These are phyloP conservation scores for Candida pseudoglaebosa DNA, from an alignment of 805 yeast genomes.

Conservation along the genomic window DNA sequence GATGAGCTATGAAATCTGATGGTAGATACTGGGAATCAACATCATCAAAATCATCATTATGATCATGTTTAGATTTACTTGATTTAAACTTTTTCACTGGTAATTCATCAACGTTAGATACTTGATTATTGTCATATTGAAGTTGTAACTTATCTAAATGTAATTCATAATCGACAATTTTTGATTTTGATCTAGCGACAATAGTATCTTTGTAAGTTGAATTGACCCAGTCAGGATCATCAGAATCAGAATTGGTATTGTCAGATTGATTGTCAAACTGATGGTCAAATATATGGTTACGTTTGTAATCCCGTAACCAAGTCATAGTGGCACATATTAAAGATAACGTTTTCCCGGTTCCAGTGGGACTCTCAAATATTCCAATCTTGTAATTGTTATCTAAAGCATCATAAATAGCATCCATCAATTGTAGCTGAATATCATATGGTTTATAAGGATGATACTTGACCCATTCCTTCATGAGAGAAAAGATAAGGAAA, in stretches of 20 bases:
- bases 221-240: conserved; percentile 71
- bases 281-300: conserved; percentile 8
- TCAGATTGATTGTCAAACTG: neutral
- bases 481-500: too few species aligned
- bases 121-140: conserved; percentile 15
- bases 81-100: conserved; percentile 10
- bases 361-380: conserved; percentile 89
- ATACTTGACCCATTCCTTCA: conserved; percentile 12
- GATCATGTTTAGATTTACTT: conserved; percentile 5
- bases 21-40: conserved; percentile 22
- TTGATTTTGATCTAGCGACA: conserved; percentile 19
- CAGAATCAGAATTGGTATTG: conserved; percentile 3
- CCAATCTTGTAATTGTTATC: conserved; percentile 59
- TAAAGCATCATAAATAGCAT: conserved; percentile 62
- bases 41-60: conserved; percentile 3
- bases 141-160: conserved; percentile 33
- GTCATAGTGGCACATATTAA: conserved; percentile 80
- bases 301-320: conserved; percentile 64
- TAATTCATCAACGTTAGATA: conserved; percentile 13
- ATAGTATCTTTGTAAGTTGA: conserved; percentile 32
- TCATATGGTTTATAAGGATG: conserved; percentile 84
- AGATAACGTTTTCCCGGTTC: conserved; percentile 89
- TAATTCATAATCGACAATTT: conserved; percentile 36
- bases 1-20: conserved; percentile 31
- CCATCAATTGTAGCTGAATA: conserved; percentile 77